Percentiles rank a stretch among this genome's conserved stretches.
Evolutionary conservation across 2,329 filamentous ascomycete species (phyloP).

Genomic region (Zymoseptoria ardabiliae): DNA sequence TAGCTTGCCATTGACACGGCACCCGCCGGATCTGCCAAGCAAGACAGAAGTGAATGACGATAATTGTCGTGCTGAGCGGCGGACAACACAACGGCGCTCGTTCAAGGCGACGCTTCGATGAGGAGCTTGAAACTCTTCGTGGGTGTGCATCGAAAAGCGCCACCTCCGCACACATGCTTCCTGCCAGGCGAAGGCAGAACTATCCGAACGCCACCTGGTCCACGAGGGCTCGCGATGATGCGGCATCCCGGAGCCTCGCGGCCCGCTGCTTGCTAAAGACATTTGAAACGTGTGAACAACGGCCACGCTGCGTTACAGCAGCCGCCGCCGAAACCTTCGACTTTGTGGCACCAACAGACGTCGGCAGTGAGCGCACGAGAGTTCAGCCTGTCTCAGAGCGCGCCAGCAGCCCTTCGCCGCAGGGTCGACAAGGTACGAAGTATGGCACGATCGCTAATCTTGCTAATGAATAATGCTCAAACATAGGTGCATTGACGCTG

Average conservation of each 20-base stretch:
- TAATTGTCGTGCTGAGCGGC: not conserved
- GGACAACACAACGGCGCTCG: not conserved
- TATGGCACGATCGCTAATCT: not conserved
- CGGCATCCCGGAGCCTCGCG: not conserved
- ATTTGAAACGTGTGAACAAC: not conserved
- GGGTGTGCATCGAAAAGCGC: conserved; percentile 10
- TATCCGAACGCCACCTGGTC: not conserved
- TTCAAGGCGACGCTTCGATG: not conserved
- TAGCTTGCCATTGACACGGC: not conserved
- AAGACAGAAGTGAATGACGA: not conserved
- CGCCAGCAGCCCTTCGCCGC: not conserved
- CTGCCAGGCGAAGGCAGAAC: not conserved
- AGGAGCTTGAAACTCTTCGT: not conserved
- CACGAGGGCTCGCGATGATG: not conserved
- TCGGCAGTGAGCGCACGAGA: not conserved
- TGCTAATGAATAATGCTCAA: not conserved
- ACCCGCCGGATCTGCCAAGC: not conserved
- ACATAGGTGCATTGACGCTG: too few relatives aligned
- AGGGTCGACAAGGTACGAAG: not conserved
- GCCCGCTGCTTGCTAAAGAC: not conserved
- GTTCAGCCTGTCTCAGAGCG: not conserved
- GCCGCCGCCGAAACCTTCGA: not conserved
- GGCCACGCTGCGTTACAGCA: not conserved
- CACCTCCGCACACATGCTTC: conserved; percentile 8
- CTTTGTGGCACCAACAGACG: not conserved